These are phyloP conservation scores for Globisporangium okanoganense DNA, from an alignment of 352 stramenopile genomes.

Conservation along the genomic window DNA sequence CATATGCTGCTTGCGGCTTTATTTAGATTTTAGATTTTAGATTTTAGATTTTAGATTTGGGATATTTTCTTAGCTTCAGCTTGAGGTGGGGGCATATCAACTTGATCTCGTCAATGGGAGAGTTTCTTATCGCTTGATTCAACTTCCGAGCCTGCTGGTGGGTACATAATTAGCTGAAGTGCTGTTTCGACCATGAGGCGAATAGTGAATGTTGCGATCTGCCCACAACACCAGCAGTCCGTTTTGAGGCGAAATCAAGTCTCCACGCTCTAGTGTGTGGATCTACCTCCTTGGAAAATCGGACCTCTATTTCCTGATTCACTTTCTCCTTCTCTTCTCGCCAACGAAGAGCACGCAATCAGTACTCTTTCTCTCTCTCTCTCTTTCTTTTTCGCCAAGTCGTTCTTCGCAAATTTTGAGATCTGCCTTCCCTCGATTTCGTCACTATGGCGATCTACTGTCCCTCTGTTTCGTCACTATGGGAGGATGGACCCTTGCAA, in stretches of 20 bases:
- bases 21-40: background rate
- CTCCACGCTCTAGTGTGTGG: too few relatives aligned
- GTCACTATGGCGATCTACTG: background rate
- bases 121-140: background rate
- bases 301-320: background rate
- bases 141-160: background rate
- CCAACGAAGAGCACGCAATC: too few relatives aligned
- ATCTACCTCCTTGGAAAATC: too few relatives aligned
- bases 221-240: background rate
- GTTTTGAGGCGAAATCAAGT: background rate
- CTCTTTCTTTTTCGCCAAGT: background rate
- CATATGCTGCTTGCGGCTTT: too few relatives aligned
- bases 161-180: background rate
- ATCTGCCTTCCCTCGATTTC: background rate
- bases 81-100: background rate
- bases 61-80: background rate
- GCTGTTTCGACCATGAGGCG: background rate
- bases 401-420: background rate
- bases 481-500: background rate
- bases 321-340: background rate
- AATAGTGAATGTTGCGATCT: background rate
- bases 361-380: background rate
- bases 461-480: conserved; percentile 1
- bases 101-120: background rate
- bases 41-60: background rate